phyloP scores from a whole-genome alignment of 2,329 filamentous ascomycete genomes.

The Paradendryphiella salina region DNA sequence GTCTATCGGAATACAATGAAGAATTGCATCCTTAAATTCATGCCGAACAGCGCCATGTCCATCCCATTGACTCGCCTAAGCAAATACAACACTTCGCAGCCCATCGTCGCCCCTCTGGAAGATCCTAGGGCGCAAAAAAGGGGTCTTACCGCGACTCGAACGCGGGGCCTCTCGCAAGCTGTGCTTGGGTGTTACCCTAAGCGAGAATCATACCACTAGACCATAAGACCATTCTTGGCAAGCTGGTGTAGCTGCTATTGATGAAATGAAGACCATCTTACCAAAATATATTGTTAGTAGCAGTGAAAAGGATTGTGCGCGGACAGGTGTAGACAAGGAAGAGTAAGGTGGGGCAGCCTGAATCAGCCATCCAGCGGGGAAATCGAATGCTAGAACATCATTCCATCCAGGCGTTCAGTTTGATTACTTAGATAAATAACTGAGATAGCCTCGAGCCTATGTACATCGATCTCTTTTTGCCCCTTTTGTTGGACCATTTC shows the following conservation, averaged over 20 bases:
- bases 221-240: not conserved
- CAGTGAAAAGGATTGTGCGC: too few relatives aligned
- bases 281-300: not conserved
- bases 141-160: slow-evolving; percentile 26
- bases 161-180: slow-evolving; percentile 44
- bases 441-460: not conserved
- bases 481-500: not conserved
- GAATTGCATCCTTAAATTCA: too few relatives aligned
- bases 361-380: not conserved
- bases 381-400: not conserved
- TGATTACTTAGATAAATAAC: not conserved
- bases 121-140: not conserved
- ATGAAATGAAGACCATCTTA: rapidly evolving
- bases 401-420: not conserved
- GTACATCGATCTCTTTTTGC: not conserved
- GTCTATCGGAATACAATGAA: too few relatives aligned
- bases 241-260: slow-evolving; percentile 1
- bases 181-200: slow-evolving; percentile 55
- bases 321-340: too few relatives aligned
- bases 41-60: too few relatives aligned
- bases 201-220: slow-evolving; percentile 72
- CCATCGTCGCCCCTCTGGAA: too few relatives aligned
- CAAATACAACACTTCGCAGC: too few relatives aligned
- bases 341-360: not conserved
- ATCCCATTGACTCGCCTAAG: too few relatives aligned